Conservation (phyloP, 192 early-diverging fungal genomes). For the Kickxella alabastrina region DNA sequence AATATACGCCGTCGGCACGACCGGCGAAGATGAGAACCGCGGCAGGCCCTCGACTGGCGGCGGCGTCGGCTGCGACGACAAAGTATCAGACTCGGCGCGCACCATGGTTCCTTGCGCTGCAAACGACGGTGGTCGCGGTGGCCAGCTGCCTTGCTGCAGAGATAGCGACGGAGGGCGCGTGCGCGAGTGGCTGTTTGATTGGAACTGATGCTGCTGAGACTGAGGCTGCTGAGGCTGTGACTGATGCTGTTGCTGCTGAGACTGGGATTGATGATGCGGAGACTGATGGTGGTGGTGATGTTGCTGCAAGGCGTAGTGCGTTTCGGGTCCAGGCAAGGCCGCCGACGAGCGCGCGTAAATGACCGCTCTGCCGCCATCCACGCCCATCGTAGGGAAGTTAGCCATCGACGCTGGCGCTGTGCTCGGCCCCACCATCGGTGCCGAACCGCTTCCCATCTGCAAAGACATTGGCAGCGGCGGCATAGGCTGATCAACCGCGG, state of each 20-base stretch:
- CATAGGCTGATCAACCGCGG: conserved; percentile 3
- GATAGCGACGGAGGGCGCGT: too few relatives aligned
- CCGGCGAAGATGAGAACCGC: conserved; percentile 28
- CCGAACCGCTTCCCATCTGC: background rate
- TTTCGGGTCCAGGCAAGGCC: background rate
- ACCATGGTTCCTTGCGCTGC: background rate
- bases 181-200: too few relatives aligned
- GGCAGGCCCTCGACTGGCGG: conserved; percentile 45
- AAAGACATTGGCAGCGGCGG: background rate
- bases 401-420: conserved; percentile 33
- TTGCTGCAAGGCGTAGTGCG: too few relatives aligned
- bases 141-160: too few relatives aligned
- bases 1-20: too few relatives aligned
- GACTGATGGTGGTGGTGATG: background rate
- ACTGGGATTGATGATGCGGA: conserved; percentile 3
- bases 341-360: conserved; percentile 14
- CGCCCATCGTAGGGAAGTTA: conserved; percentile 40
- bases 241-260: background rate
- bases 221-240: background rate
- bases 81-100: conserved; percentile 25
- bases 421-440: conserved; percentile 5
- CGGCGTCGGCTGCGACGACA: conserved; percentile 41
- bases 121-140: background rate
- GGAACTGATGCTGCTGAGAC: too few relatives aligned
- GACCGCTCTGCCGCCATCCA: conserved; percentile 41